Evolutionary conservation across 2,329 filamentous ascomycete species (phyloP).

Genomic region (Colletotrichum gloeosporioides): DNA sequence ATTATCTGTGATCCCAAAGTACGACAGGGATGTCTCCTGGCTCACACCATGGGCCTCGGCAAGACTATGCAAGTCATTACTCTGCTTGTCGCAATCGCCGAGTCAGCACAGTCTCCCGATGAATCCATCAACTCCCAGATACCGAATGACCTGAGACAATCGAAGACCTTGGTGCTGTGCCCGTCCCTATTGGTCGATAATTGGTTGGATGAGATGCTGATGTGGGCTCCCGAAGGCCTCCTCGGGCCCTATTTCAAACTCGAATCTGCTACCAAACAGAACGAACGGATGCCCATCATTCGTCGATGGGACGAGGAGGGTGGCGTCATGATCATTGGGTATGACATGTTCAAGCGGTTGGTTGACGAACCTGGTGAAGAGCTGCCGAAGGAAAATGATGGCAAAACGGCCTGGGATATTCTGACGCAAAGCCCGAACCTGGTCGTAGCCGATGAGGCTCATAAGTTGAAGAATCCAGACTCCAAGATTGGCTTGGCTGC

Average conservation of each 20-base stretch:
- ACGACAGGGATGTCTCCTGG: slow-evolving; percentile 78
- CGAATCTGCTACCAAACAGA: slow-evolving; percentile 40
- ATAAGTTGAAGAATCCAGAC: slow-evolving; percentile 72
- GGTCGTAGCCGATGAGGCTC: slow-evolving; percentile 86
- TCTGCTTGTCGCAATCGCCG: slow-evolving; percentile 75
- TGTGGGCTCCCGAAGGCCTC: slow-evolving; percentile 66
- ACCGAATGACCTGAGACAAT: slow-evolving; percentile 65
- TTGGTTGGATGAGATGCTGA: slow-evolving; percentile 44
- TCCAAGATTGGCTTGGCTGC: slow-evolving; percentile 60
- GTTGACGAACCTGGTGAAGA: slow-evolving; percentile 33
- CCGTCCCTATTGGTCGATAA: slow-evolving; percentile 57
- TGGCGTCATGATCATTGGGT: slow-evolving; percentile 80
- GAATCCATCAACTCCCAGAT: slow-evolving; percentile 67
- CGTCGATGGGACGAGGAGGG: slow-evolving; percentile 66
- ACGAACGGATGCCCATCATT: slow-evolving; percentile 52
- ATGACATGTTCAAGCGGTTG: slow-evolving; percentile 66
- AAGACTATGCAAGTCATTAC: slow-evolving; percentile 94
- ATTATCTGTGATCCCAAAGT: slow-evolving; percentile 67
- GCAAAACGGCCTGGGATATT: slow-evolving; percentile 35
- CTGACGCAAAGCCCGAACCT: slow-evolving; percentile 70
- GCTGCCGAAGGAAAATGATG: slow-evolving; percentile 5
- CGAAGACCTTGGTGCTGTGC: slow-evolving; percentile 75
- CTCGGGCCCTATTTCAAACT: slow-evolving; percentile 65
- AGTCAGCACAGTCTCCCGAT: slow-evolving; percentile 67
- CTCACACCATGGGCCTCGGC: slow-evolving; percentile 93